Base-by-base conservation (phyloP, 2,329 filamentous ascomycete genomes). In the Scolecobasidium constrictum region DNA sequence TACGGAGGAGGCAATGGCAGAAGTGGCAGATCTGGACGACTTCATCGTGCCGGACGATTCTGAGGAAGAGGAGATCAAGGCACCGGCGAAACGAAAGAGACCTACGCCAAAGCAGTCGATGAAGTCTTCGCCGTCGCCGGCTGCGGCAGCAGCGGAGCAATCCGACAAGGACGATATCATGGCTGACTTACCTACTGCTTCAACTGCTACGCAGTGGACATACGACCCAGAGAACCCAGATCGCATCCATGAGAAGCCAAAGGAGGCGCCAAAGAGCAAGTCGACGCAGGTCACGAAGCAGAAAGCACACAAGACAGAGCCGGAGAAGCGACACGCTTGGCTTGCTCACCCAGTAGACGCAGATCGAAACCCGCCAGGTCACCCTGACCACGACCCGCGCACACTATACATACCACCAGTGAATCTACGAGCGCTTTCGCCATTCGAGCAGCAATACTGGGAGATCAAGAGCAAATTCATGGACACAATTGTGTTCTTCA, bases 391-490 rank as follows among this genome's bases (percentile, higher is more conserved):
- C 53, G 88, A 98, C 53, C 86, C 86, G 6, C 75, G 86, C 16
- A 93, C 87, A 0, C 73, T 98, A n/a, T 94, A 81, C 60, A 83
- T 98, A 23, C 92, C 92, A 1, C 83, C 86, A 0, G 57, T 70
- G 23, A 86, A 86, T 1, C 94, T 81, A 79, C 65, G 66, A 21
- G 81, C 83, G 19, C 95, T 98, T 58, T 93, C 88, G 0, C 77
- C 90, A 0, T 98, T 98, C 50, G 92, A 98, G 63, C 93, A 87
- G 61, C 92, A 98, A 58, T 98, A 98, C 60, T 98, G 92, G 92
- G 86, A 94, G 55, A 96, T 98, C 62, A 98, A 98, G 66, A 84
- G 88, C 61, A 95, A 95, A 53, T 85, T 93, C 50, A 96, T 86
- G 84, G 87, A 95, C 51, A 95, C 88, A 0, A 82, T 98, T 36